These are phyloP conservation scores for Rosa rugosa DNA, from an alignment of 306 rosid genomes.

Conservation along the genomic window DNA sequence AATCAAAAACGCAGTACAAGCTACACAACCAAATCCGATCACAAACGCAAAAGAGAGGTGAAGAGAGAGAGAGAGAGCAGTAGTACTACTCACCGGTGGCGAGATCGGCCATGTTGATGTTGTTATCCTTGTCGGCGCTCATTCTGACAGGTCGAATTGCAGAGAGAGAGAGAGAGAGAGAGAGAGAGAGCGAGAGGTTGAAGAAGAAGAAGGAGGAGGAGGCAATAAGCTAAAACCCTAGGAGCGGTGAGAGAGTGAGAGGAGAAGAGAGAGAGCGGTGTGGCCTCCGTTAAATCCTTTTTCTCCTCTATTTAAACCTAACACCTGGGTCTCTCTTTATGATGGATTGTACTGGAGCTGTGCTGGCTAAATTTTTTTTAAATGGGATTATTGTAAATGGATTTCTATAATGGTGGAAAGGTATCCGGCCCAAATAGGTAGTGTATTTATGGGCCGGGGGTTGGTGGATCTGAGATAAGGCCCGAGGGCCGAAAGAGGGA, in stretches of 20 bases:
- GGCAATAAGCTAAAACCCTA: constrained; percentile 74
- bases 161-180: background rate
- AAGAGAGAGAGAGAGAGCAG: background rate
- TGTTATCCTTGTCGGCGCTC: constrained; percentile 63
- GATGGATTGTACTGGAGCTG: constrained; percentile 12
- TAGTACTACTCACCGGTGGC: constrained; percentile 47
- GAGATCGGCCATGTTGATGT: constrained; percentile 76
- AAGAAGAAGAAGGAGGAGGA: constrained; percentile 27
- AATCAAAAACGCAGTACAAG: background rate
- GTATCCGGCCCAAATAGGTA: background rate
- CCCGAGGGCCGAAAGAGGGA: background rate
- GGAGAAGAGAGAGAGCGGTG: constrained; percentile 22
- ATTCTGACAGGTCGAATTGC: constrained; percentile 24
- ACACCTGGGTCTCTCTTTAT: constrained; percentile 29
- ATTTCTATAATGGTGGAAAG: background rate
- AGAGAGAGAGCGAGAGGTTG: background rate
- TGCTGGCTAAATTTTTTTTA: background rate
- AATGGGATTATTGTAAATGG: background rate
- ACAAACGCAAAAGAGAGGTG: background rate
- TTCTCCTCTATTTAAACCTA: constrained; percentile 28
- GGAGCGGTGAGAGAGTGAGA: constrained; percentile 24
- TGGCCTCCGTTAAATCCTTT: constrained; percentile 43
- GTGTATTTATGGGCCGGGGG: too few species aligned
- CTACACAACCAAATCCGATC: background rate
- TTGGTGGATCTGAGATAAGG: background rate